phyloP scores from a whole-genome alignment of 495 filamentous ascomycete genomes.

The Aeminium ludgeri region DNA sequence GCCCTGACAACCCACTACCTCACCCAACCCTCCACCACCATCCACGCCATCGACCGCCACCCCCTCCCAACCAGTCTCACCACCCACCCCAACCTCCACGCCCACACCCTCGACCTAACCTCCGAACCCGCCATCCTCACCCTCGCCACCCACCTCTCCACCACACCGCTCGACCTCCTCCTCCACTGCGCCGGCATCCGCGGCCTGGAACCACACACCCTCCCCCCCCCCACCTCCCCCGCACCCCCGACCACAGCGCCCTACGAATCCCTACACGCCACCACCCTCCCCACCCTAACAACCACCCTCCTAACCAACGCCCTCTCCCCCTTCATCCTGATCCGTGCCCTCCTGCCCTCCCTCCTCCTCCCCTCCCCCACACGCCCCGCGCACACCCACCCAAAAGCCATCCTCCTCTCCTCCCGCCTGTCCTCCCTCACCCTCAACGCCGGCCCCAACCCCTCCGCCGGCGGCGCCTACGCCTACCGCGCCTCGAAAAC shows the following conservation, averaged over 20 bases:
- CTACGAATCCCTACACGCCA: too few relatives aligned
- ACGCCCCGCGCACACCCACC: neutral
- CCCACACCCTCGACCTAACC: slow-evolving; percentile 7
- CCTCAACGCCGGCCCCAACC: slow-evolving; percentile 12
- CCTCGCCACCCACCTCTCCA: slow-evolving; percentile 6
- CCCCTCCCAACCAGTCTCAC: neutral
- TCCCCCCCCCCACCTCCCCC: too few relatives aligned
- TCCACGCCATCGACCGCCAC: slow-evolving; percentile 12
- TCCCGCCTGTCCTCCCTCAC: slow-evolving; percentile 21
- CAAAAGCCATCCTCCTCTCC: slow-evolving; percentile 25
- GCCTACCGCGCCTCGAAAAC: slow-evolving; percentile 26
- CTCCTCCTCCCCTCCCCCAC: slow-evolving; percentile 19
- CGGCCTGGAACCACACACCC: slow-evolving; percentile 26
- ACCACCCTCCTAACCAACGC: slow-evolving; percentile 22
- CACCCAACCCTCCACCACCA: neutral
- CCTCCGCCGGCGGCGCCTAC: slow-evolving; percentile 18
- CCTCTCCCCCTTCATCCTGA: slow-evolving; percentile 20
- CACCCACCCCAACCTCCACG: slow-evolving; percentile 6
- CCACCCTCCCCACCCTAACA: slow-evolving; percentile 17
- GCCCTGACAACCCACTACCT: slow-evolving; percentile 15
- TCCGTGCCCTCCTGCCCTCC: slow-evolving; percentile 19
- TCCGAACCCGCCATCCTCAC: slow-evolving; percentile 6
- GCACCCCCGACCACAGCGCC: too few relatives aligned
- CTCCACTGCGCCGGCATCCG: slow-evolving; percentile 26
- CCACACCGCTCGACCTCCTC: slow-evolving; percentile 18